Evolutionary conservation across 495 filamentous ascomycete species (phyloP).

Genomic region (Lophiotrema nucula): DNA sequence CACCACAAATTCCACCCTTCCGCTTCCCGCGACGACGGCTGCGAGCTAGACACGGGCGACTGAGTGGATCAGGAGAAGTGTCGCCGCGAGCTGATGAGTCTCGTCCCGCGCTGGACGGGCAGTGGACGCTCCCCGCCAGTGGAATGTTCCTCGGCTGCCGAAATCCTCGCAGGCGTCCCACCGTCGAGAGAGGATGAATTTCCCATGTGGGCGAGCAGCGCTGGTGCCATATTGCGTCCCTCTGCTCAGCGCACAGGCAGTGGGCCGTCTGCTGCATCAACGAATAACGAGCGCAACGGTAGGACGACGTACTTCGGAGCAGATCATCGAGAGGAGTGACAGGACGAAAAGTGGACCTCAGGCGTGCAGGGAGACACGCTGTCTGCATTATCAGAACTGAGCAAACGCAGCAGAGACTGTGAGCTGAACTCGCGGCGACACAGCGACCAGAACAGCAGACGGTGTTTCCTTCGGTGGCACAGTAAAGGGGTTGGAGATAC

Average conservation of each 20-base stretch:
- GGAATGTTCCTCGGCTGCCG: slow-evolving; percentile 3
- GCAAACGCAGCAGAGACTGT: no score
- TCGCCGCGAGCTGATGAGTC: slow-evolving; percentile 1
- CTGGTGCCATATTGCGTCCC: background rate
- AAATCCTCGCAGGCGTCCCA: background rate
- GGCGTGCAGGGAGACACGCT: slow-evolving; percentile 2
- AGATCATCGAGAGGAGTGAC: slow-evolving; percentile 1
- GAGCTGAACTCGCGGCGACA: background rate
- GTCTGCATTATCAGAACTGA: background rate
- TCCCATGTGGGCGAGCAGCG: background rate
- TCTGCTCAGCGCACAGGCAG: background rate
- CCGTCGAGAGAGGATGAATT: background rate
- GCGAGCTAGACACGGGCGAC: background rate
- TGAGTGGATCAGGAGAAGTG: background rate
- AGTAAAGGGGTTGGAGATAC: slow-evolving; percentile 7
- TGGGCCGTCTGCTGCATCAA: no score
- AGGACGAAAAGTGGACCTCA: background rate
- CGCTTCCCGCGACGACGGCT: no score
- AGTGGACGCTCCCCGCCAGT: no score
- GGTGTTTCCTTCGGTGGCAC: slow-evolving; percentile 14
- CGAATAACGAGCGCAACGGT: background rate
- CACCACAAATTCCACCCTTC: no score
- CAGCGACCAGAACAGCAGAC: background rate
- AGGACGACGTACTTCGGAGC: background rate
- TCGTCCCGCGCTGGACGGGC: no score